Conservation (phyloP, 768 basidiomycete genomes). For the Mycena latifolia region DNA sequence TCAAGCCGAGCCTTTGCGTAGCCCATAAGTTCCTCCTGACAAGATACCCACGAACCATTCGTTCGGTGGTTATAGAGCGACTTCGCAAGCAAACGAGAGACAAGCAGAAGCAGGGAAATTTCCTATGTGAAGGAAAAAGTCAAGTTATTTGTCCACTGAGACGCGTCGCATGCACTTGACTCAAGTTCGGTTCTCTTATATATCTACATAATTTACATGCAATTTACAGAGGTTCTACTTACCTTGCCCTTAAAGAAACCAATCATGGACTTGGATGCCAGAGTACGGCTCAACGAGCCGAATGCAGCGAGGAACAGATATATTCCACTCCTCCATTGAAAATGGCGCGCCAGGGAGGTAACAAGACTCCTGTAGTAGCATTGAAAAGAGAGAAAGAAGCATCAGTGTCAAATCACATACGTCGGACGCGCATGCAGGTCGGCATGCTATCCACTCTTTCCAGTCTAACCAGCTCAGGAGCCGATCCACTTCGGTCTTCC, state of each 20-base stretch:
- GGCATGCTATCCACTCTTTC: conserved; percentile 63
- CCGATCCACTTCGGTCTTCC: conserved; percentile 48
- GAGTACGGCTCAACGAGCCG: conserved; percentile 30
- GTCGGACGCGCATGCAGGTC: conserved; percentile 58
- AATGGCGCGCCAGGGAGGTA: conserved; percentile 29
- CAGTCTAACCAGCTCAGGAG: conserved; percentile 68
- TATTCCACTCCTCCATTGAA: conserved; percentile 29
- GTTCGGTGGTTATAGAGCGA: too few species aligned
- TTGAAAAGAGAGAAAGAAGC: not conserved
- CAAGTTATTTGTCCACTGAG: too few species aligned
- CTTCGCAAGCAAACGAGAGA: too few species aligned
- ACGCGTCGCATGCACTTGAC: too few species aligned
- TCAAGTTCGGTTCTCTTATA: too few species aligned
- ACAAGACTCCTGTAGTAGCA: conserved; percentile 22
- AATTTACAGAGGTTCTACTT: too few species aligned
- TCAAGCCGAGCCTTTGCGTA: conserved; percentile 32
- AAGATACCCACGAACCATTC: not conserved
- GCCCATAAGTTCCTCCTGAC: conserved; percentile 20
- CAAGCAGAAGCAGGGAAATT: too few species aligned
- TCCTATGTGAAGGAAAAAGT: too few species aligned
- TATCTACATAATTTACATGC: too few species aligned
- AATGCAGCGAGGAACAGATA: conserved; percentile 13
- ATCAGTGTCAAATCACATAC: conserved; percentile 41
- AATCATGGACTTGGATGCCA: not conserved
- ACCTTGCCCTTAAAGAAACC: not conserved